Conservation (phyloP, 768 basidiomycete species). For the Guyanaporus albipodus region DNA sequence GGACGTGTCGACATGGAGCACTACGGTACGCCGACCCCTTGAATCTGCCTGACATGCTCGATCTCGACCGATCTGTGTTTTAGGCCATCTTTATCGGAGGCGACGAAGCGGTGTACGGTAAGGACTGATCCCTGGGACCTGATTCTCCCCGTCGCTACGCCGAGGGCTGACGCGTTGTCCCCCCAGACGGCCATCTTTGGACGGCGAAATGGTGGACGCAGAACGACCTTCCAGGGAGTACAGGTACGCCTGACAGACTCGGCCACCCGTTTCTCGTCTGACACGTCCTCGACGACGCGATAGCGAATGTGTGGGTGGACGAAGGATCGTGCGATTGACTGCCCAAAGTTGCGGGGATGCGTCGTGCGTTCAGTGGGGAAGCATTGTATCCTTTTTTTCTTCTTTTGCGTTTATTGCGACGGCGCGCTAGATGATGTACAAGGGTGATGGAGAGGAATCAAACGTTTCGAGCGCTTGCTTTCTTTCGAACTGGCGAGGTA, state of each 20-base stretch:
- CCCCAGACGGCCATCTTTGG: slow-evolving; percentile 44
- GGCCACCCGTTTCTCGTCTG: no score
- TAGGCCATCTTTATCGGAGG: slow-evolving; percentile 36
- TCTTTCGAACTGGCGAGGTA: not conserved
- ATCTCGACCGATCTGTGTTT: not conserved
- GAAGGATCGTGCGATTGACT: slow-evolving; percentile 31
- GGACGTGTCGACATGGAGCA: slow-evolving; percentile 40
- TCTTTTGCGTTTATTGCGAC: no score
- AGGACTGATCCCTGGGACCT: slow-evolving; percentile 8
- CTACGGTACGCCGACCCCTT: slow-evolving; percentile 19
- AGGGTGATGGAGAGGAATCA: no score
- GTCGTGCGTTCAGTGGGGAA: no score
- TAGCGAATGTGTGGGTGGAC: slow-evolving; percentile 33
- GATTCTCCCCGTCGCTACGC: no score
- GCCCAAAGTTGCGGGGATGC: no score
- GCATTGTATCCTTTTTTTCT: no score
- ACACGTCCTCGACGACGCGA: slow-evolving; percentile 3
- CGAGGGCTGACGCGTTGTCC: not conserved
- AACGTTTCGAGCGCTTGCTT: no score
- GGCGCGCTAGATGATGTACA: no score
- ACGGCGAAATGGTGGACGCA: slow-evolving; percentile 50
- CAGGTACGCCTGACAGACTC: no score
- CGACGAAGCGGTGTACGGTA: slow-evolving; percentile 40
- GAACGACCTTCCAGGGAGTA: slow-evolving; percentile 34
- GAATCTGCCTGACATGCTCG: not conserved